Conservation (phyloP, 306 rosid genomes). For the Comarum palustre region DNA sequence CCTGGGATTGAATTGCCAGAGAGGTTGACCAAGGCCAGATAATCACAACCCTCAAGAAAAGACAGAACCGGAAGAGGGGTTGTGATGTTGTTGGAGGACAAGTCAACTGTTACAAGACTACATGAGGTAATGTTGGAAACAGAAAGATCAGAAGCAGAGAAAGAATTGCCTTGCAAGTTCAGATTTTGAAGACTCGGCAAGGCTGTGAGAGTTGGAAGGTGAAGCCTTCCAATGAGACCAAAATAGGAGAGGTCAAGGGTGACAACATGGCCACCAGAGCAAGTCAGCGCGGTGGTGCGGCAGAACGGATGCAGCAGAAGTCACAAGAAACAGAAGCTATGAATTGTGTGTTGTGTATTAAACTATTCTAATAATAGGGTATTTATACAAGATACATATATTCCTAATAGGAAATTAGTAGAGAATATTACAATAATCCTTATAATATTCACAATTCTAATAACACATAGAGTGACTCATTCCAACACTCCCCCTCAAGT, state of each 20-base stretch:
- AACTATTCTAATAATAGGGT: too few relatives aligned
- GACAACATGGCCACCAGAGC: slow-evolving; percentile 39
- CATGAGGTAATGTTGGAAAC: slow-evolving; percentile 28
- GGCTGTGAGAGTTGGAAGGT: slow-evolving; percentile 43
- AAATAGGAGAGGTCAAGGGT: slow-evolving; percentile 47
- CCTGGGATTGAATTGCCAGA: slow-evolving; percentile 45
- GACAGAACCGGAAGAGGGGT: slow-evolving; percentile 24
- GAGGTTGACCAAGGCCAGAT: slow-evolving; percentile 41
- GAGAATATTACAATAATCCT: too few relatives aligned
- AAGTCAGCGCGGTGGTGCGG: too few relatives aligned
- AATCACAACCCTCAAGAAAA: slow-evolving; percentile 27
- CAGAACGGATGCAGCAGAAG: too few relatives aligned
- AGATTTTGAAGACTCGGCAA: slow-evolving; percentile 41
- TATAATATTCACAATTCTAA: too few relatives aligned
- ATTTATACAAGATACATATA: too few relatives aligned
- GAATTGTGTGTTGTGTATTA: too few relatives aligned
- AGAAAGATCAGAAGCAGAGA: slow-evolving; percentile 35
- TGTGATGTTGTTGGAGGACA: slow-evolving; percentile 56
- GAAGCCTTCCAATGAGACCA: slow-evolving; percentile 44
- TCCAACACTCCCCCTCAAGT: too few relatives aligned
- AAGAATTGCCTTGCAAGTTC: slow-evolving; percentile 38
- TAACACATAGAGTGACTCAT: too few relatives aligned
- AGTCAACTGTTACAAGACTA: slow-evolving; percentile 42
- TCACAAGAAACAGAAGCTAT: too few relatives aligned
- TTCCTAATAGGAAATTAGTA: too few relatives aligned